Evolutionary conservation across 331 rosid species (phyloP), one percentile per base, ranked within the genome.

Genomic region (Cydonia oblonga): DNA sequence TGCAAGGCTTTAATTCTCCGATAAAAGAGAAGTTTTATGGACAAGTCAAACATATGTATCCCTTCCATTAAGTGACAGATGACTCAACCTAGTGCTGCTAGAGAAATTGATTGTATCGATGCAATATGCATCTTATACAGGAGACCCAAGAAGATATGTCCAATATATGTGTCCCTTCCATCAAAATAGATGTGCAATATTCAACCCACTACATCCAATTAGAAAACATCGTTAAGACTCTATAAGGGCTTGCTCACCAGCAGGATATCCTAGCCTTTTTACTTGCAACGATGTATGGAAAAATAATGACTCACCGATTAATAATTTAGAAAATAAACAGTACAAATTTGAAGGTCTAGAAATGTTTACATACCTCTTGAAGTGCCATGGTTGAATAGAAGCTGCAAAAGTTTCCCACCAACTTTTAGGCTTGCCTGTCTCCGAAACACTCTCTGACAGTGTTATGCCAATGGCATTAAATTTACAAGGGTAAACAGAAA

Each of bases 371-470:
- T 79, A 90, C 98, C 96, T 86, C 84, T 84, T 29, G 89, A 81
- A 77, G 79, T 78, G 79, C 79, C 80, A 71, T 81, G 75, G 78
- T 80, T 84, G 79, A 75, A 75, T 9, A 87, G 77, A 77, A 71
- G 85, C 70, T 87, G 90, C 82, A 83, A 70, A 44, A 84, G 86
- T 82, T 82, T 89, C 40, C 79, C 88, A 28, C 91, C 87, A 32
- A 64, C 40, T 64, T 85, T 83, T 65, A 84, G 82, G 81, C 92
- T 90, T 29, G 92, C 76, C 70, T 89, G 97, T 81, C 96, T 86
- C 84, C 84, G 82, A 78, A 86, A 77, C 53, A 86, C 85, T 74
- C 74, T 90, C 87, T 90, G 96, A 80, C 84, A 68, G 78, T 82
- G 73, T 87, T 75, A 73, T 64, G 68, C 79, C 75, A 74, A 23